Base-by-base conservation (phyloP, 805 yeast species). In the Candida nemodendra region DNA sequence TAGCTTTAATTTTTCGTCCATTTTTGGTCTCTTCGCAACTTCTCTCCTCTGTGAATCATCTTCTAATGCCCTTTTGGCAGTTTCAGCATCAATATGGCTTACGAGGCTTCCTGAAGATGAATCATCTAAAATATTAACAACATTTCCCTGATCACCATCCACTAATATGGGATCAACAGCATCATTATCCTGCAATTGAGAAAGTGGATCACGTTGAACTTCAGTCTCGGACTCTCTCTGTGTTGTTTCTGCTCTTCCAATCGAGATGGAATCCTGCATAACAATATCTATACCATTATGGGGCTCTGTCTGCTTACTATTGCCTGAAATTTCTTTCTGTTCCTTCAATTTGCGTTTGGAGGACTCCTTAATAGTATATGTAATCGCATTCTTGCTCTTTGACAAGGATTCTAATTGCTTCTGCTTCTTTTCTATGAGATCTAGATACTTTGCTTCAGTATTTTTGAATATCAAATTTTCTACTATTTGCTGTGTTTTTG, bases 1-100 rank as follows among this genome's bases (percentile, higher is more conserved):
- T 14, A 38, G 34, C 29, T 36, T 34, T 9, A 44, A 22, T 9
- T 36, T 33, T 12, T 41, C 43, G 12, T 38, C 33, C 3, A 31
- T 18, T 12, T 38, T 38, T 22, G 16, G 18, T 12, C 27, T 8
- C 16, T 18, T 27, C 31, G 7, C 23, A 3, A 12, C 13, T 22
- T 2, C 23, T 27, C 23, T 16, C 8, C 22, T n/a, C 5, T 15
- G 18, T 11, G 13, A 22, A 8, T 8, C 23, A 15, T 16, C 12
- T 22, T 28, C 23, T 7, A 15, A 15, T 5, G 33, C 15, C 19
- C 22, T 13, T 14, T 14, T 6, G 18, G 27, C 13, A 34, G 28
- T 4, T 13, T 17, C 11, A 27, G 9, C 24, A 8, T 21, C 9
- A 21, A 21, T 7, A 5, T n/a, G 15, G 7, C 9, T 13, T 11